Conservation (phyloP, 2,329 filamentous ascomycete species). For the Fusarium redolens region DNA sequence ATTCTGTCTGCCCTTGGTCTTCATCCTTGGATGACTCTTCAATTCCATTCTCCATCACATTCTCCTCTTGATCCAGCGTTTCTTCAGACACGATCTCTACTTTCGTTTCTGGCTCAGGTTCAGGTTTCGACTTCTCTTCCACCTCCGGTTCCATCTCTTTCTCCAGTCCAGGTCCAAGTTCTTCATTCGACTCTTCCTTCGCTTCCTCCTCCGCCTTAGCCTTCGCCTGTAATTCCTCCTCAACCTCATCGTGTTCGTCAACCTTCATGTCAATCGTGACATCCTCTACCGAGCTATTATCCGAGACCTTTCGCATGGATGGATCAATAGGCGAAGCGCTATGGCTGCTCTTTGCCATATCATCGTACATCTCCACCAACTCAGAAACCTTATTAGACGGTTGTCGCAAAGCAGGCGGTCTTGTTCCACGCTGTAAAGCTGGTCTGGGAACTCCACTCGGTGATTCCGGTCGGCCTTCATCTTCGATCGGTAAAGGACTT, state of each 20-base stretch:
- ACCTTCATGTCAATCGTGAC: neutral
- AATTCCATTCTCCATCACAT: neutral
- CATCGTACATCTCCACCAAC: slow-evolving; percentile 63
- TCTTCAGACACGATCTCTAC: neutral
- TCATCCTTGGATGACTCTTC: neutral
- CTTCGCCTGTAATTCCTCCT: neutral
- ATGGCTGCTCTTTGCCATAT: slow-evolving; percentile 49
- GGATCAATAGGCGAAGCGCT: slow-evolving; percentile 40
- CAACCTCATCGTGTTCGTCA: neutral
- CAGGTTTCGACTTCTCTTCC: neutral
- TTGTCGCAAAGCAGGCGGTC: slow-evolving; percentile 39
- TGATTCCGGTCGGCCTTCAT: slow-evolving; percentile 33
- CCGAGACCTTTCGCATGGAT: slow-evolving; percentile 23
- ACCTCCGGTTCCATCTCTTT: neutral
- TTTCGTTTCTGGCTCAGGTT: neutral
- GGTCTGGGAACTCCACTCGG: slow-evolving; percentile 28
- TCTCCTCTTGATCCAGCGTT: neutral
- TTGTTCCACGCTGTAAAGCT: slow-evolving; percentile 24
- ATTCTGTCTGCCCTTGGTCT: neutral
- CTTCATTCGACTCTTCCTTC: neutral
- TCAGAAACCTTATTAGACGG: slow-evolving; percentile 60
- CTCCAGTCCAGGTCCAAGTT: neutral
- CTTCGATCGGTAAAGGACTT: slow-evolving; percentile 21
- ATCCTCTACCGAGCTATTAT: slow-evolving; percentile 4
- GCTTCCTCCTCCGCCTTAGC: neutral